A percentile compares a stretch with the other conserved stretches of the same genome.
Conservation (phyloP, 2,329 filamentous ascomycete species). For the Neofusicoccum umdonicola region DNA sequence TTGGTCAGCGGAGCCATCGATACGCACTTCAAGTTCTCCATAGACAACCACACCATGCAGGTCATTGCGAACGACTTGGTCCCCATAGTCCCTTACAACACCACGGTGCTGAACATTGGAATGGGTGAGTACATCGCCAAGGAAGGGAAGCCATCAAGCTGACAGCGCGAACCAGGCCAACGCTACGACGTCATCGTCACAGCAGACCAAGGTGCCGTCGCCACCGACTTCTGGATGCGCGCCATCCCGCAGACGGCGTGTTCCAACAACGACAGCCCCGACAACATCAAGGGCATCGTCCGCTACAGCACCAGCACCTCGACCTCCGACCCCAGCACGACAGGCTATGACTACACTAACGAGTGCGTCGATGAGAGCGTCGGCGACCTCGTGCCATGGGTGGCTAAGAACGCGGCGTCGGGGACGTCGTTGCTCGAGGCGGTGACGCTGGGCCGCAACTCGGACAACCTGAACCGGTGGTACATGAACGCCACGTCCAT, state of each 20-base stretch:
- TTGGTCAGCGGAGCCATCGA: slow-evolving; percentile 54
- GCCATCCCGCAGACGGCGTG: slow-evolving; percentile 5
- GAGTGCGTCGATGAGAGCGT: slow-evolving; percentile 16
- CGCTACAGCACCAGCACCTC: slow-evolving; percentile 1
- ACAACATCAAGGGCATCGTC: slow-evolving; percentile 16
- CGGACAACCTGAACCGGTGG: slow-evolving; percentile 38
- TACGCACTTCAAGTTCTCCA: slow-evolving; percentile 30
- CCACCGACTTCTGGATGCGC: slow-evolving; percentile 18
- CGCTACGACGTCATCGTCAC: slow-evolving; percentile 41
- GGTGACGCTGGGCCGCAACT: slow-evolving; percentile 1
- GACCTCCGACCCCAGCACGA: not conserved
- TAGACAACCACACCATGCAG: slow-evolving; percentile 42
- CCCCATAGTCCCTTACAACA: slow-evolving; percentile 36
- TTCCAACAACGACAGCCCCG: not conserved
- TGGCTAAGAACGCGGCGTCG: slow-evolving; percentile 22
- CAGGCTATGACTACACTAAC: not conserved
- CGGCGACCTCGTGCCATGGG: slow-evolving; percentile 37
- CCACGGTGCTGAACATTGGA: slow-evolving; percentile 33
- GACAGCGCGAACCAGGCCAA: slow-evolving; percentile 27
- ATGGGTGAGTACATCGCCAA: slow-evolving; percentile 19
- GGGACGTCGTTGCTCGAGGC: not conserved
- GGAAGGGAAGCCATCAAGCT: not conserved
- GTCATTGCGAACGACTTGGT: slow-evolving; percentile 46
- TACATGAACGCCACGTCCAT: slow-evolving; percentile 38
- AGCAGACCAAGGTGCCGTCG: slow-evolving; percentile 28